Evolutionary conservation across 768 basidiomycete genomes (phyloP).

Genomic region (Calocybe gangraenosa): DNA sequence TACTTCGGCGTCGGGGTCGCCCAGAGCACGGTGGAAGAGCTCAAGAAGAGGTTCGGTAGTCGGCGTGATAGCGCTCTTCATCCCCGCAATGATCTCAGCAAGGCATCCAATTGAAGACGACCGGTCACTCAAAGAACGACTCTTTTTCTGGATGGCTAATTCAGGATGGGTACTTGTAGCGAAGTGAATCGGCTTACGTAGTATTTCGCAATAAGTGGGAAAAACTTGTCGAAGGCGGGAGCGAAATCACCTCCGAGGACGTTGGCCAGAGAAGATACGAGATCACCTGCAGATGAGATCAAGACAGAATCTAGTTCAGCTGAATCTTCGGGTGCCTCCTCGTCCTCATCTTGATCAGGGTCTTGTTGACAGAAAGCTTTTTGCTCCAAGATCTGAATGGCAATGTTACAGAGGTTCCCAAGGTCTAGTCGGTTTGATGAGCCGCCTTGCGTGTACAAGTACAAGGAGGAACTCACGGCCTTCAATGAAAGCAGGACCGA

Average conservation of each 20-base stretch:
- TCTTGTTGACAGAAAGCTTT: slow-evolving; percentile 97
- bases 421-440: slow-evolving; percentile 42
- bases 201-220: slow-evolving; percentile 86
- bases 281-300: slow-evolving; percentile 90
- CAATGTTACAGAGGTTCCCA: slow-evolving; percentile 75
- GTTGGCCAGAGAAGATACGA: slow-evolving; percentile 84
- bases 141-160: slow-evolving; percentile 62
- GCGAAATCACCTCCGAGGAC: slow-evolving; percentile 84
- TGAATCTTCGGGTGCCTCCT: slow-evolving; percentile 82
- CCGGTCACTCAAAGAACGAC: slow-evolving; percentile 83
- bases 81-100: slow-evolving; percentile 92
- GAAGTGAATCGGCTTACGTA: slow-evolving; percentile 54
- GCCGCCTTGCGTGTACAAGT: neutral
- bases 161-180: neutral
- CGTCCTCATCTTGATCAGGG: slow-evolving; percentile 86
- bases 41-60: slow-evolving; percentile 79
- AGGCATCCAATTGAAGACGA: slow-evolving; percentile 92
- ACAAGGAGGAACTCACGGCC: slow-evolving; percentile 48
- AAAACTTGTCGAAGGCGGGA: slow-evolving; percentile 80
- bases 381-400: slow-evolving; percentile 84
- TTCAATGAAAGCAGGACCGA: slow-evolving; percentile 85
- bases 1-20: slow-evolving; percentile 87
- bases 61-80: slow-evolving; percentile 82
- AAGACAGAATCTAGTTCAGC: slow-evolving; percentile 97
- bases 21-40: slow-evolving; percentile 78